phyloP scores from a whole-genome alignment of 2,329 filamentous ascomycete genomes.

The Trichoderma sp. region DNA sequence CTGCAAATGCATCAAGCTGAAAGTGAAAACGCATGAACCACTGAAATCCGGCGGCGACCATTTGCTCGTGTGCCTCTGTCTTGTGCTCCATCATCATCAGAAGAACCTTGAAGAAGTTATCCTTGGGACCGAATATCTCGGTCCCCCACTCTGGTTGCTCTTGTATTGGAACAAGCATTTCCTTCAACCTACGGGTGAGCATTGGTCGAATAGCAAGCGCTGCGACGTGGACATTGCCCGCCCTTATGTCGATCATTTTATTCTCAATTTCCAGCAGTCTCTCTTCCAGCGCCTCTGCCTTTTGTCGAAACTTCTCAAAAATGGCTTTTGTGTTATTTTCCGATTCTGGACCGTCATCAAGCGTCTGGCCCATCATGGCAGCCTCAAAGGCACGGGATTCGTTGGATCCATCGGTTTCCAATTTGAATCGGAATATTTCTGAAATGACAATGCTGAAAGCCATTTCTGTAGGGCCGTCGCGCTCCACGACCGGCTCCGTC shows the following conservation, averaged over 20 bases:
- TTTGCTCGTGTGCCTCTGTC: slow-evolving; percentile 41
- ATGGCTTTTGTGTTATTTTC: slow-evolving; percentile 15
- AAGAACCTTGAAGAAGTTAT: slow-evolving; percentile 56
- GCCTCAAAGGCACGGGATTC: slow-evolving; percentile 49
- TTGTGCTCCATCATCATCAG: slow-evolving; percentile 49
- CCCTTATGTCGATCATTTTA: slow-evolving; percentile 49
- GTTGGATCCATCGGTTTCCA: slow-evolving; percentile 40
- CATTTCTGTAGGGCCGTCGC: slow-evolving; percentile 60
- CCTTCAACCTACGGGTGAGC: slow-evolving; percentile 48
- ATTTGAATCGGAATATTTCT: slow-evolving; percentile 49
- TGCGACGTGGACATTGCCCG: slow-evolving; percentile 51
- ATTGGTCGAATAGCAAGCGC: slow-evolving; percentile 47
- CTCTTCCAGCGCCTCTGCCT: slow-evolving; percentile 43
- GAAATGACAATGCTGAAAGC: slow-evolving; percentile 52
- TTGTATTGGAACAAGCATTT: slow-evolving; percentile 46
- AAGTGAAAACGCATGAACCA: slow-evolving; percentile 57
- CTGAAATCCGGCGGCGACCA: slow-evolving; percentile 47
- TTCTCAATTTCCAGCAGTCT: slow-evolving; percentile 46
- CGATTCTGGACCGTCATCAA: slow-evolving; percentile 29
- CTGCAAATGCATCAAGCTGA: slow-evolving; percentile 54
- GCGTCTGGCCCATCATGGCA: slow-evolving; percentile 46
- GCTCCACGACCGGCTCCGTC: slow-evolving; percentile 48
- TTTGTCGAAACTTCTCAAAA: slow-evolving; percentile 42
- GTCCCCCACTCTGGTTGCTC: slow-evolving; percentile 49
- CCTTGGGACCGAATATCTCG: slow-evolving; percentile 48